Percentiles rank a stretch among this genome's conserved stretches.
phyloP scores from a whole-genome alignment of 306 rosid species.

The Fagus crenata region DNA sequence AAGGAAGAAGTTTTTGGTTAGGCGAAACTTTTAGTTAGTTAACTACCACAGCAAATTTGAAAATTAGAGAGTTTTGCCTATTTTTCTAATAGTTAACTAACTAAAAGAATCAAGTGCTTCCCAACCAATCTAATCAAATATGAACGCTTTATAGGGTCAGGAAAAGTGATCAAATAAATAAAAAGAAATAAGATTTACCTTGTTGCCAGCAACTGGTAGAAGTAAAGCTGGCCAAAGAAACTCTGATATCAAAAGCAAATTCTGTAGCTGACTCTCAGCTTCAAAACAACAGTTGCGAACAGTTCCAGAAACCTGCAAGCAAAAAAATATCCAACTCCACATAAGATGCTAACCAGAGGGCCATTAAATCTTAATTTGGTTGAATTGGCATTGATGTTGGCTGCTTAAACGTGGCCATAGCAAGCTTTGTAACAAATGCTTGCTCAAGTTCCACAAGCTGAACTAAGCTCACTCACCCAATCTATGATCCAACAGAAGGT shows the following conservation, averaged over 20 bases:
- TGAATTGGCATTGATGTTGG: conserved; percentile 8
- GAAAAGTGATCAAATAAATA: conserved; percentile 18
- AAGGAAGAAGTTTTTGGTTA: background rate
- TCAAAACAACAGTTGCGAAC: conserved; percentile 94
- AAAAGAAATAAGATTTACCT: conserved; percentile 43
- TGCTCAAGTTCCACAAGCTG: background rate
- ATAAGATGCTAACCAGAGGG: conserved; percentile 18
- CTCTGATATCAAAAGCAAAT: conserved; percentile 87
- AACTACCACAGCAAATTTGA: background rate
- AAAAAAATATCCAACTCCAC: conserved; percentile 20
- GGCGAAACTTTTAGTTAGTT: too few species aligned
- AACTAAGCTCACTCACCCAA: background rate
- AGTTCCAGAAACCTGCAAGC: conserved; percentile 78
- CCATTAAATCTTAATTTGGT: conserved; percentile 2
- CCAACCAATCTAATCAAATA: background rate
- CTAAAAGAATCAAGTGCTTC: background rate
- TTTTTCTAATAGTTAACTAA: background rate
- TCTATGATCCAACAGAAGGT: background rate
- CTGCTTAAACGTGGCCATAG: conserved; percentile 3
- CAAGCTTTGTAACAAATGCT: background rate
- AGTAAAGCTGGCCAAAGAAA: conserved; percentile 98
- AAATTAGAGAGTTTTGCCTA: background rate
- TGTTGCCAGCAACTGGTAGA: conserved; percentile 92
- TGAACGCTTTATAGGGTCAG: background rate
- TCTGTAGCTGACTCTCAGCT: conserved; percentile 76